Evolutionary conservation across 2,329 filamentous ascomycete species (phyloP).

Genomic region (Colletotrichum lupini): DNA sequence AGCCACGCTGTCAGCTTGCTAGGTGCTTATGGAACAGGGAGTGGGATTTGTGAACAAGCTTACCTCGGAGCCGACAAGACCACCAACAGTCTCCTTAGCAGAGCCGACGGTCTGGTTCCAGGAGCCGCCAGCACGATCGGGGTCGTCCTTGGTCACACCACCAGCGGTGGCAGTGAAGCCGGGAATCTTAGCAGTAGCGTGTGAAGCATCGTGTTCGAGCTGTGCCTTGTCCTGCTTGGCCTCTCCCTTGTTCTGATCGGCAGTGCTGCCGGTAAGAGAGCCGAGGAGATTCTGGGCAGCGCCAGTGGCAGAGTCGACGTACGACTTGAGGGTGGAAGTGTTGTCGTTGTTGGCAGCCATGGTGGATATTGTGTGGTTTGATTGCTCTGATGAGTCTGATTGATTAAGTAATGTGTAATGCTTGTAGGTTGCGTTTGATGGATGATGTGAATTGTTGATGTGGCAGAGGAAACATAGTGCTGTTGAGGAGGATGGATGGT

Average conservation of each 20-base stretch:
- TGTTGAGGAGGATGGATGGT: not conserved
- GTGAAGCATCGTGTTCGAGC: constrained; percentile 77
- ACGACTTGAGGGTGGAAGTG: constrained; percentile 83
- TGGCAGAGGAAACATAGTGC: fast-evolving
- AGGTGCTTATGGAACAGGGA: too few species aligned
- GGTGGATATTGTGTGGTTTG: not conserved
- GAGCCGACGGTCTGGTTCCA: constrained; percentile 93
- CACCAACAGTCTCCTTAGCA: constrained; percentile 84
- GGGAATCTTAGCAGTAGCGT: constrained; percentile 80
- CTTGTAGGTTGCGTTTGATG: constrained; percentile 7
- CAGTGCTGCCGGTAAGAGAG: constrained; percentile 76
- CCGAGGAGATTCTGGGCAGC: constrained; percentile 79
- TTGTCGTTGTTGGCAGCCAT: constrained; percentile 38
- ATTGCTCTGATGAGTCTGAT: not conserved
- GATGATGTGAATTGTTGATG: not conserved
- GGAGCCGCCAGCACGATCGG: constrained; percentile 76
- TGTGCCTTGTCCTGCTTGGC: constrained; percentile 73
- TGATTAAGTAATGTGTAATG: not conserved
- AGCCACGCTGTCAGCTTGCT: not conserved
- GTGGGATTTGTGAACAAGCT: constrained; percentile 25
- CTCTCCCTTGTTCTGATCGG: constrained; percentile 74
- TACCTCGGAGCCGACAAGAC: constrained; percentile 78
- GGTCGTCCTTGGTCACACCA: constrained; percentile 77
- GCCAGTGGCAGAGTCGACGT: constrained; percentile 78
- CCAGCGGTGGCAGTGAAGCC: constrained; percentile 75